phyloP scores from a whole-genome alignment of 306 rosid species.

The Luffa acutangula region DNA sequence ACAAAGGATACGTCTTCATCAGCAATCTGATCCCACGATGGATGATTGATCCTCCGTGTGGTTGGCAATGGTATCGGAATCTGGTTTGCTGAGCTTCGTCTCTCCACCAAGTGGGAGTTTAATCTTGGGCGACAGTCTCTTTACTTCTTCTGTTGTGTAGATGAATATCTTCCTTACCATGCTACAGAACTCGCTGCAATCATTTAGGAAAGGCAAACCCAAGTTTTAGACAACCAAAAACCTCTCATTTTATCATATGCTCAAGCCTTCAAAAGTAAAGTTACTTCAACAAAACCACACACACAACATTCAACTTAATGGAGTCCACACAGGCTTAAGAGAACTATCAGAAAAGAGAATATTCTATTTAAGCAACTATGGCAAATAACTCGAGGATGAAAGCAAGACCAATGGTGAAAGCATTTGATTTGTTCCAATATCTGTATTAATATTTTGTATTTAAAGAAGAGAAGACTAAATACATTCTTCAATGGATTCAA shows the following conservation, averaged over 20 bases:
- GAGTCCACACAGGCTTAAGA: not conserved
- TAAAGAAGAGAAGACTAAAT: too few relatives aligned
- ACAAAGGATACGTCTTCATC: conserved; percentile 6
- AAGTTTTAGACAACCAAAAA: not conserved
- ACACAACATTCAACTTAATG: not conserved
- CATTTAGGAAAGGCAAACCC: not conserved
- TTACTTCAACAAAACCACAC: not conserved
- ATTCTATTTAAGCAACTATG: not conserved
- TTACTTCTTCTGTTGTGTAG: conserved; percentile 82
- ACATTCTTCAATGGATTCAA: too few relatives aligned
- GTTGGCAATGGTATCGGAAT: conserved; percentile 46
- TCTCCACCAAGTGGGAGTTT: conserved; percentile 45
- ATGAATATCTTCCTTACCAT: conserved; percentile 89
- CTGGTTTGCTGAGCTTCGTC: conserved; percentile 44
- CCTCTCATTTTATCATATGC: conserved; percentile 1
- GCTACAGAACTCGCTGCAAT: conserved; percentile 83
- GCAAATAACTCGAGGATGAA: not conserved
- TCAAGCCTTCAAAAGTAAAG: not conserved
- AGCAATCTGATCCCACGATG: conserved; percentile 59
- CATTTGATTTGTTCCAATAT: not conserved
- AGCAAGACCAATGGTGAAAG: not conserved
- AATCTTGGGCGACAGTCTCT: conserved; percentile 78
- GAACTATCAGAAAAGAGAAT: not conserved
- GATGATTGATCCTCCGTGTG: conserved; percentile 72
- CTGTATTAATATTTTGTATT: not conserved